Evolutionary conservation across 106 monocot species (phyloP), one percentile per base, ranked within the genome.

Genomic region (Gastrodia elata): DNA sequence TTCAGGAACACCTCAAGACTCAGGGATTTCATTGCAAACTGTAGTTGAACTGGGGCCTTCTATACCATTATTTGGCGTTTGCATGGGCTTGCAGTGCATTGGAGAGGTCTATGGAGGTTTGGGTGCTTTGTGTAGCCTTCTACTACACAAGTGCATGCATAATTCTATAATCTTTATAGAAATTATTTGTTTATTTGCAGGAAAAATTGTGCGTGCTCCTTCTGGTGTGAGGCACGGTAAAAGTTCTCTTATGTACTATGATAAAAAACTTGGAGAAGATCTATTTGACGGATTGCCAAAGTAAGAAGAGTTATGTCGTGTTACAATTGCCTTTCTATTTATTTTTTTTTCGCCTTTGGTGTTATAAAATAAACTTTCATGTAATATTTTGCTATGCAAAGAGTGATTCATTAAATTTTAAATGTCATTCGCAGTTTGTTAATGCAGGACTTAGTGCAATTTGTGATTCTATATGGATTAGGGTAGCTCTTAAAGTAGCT

Each of bases 51-150:
- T 94, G 71, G 94, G 90, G 2, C 94, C 94, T 67, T 77, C 80
- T 3, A 81, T 91, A 46, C 94, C 94, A 58, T 34, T 94, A 22
- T 94, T 94, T 88, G 94, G 94, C 28, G 94, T 94, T 77, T 94
- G 90, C 80, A 94, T 94, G 94, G 94, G 94, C n/a, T 76, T 94
- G 74, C 94, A 94, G 38, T 94, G 94, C 57, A 94, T 94, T 65
- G 93, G 90, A 71, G 93, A 94, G 75, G 93, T 90, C 30, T 94
- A 87, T 85, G 93, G 93, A 85, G 93, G 93, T 93, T 38, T 55
- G 40, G 39, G 6, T 78, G 8, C 10, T 70, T 33, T 32, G 38
- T 44, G 13, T 36, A 71, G 8, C 61, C 26, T 30, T 61, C 32
- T 11, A 35, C 32, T 32, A 36, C 36, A 41, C 41, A 18, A n/a